Percentiles rank a stretch among this genome's conserved stretches.
phyloP scores from a whole-genome alignment of 2,329 filamentous ascomycete species.

The Ustilaginoidea virens region DNA sequence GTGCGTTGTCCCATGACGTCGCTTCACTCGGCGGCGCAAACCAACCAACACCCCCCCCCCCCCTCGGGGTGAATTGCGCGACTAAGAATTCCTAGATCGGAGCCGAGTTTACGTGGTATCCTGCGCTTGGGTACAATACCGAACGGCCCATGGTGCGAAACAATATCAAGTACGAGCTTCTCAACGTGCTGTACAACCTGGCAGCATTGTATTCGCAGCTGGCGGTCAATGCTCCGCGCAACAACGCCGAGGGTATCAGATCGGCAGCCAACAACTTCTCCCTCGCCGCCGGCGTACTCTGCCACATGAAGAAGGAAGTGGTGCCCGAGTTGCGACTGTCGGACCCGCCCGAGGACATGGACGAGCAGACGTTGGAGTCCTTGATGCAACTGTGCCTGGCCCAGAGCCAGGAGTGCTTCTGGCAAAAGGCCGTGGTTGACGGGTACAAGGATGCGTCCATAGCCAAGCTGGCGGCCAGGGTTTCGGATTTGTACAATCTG shows the following conservation, averaged over 20 bases:
- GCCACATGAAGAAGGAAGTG: conserved; percentile 59
- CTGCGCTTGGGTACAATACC: conserved; percentile 78
- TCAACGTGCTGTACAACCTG: conserved; percentile 87
- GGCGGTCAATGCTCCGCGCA: conserved; percentile 63
- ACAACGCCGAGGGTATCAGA: conserved; percentile 70
- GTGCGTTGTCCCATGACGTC: conserved; percentile 26
- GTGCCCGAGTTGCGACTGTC: conserved; percentile 70
- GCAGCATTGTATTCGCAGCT: conserved; percentile 88
- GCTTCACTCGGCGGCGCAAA: too few relatives aligned
- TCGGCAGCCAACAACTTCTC: conserved; percentile 82
- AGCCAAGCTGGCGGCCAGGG: conserved; percentile 73
- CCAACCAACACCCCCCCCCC: too few relatives aligned
- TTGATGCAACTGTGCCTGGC: conserved; percentile 73
- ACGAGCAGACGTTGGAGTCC: conserved; percentile 70
- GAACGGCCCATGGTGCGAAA: conserved; percentile 53
- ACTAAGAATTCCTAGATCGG: too few relatives aligned
- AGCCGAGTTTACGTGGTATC: conserved; percentile 93
- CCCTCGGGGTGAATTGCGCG: too few relatives aligned
- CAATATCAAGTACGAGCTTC: conserved; percentile 67
- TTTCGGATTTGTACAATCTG: conserved; percentile 78
- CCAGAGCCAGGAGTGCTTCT: conserved; percentile 94
- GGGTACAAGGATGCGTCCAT: conserved; percentile 85
- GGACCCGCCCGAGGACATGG: conserved; percentile 89
- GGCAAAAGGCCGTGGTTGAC: conserved; percentile 93
- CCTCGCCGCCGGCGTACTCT: conserved; percentile 69